A percentile compares a stretch with the other conserved stretches of the same genome.
phyloP scores from a whole-genome alignment of 2,329 filamentous ascomycete species.

The Fusarium sp. region DNA sequence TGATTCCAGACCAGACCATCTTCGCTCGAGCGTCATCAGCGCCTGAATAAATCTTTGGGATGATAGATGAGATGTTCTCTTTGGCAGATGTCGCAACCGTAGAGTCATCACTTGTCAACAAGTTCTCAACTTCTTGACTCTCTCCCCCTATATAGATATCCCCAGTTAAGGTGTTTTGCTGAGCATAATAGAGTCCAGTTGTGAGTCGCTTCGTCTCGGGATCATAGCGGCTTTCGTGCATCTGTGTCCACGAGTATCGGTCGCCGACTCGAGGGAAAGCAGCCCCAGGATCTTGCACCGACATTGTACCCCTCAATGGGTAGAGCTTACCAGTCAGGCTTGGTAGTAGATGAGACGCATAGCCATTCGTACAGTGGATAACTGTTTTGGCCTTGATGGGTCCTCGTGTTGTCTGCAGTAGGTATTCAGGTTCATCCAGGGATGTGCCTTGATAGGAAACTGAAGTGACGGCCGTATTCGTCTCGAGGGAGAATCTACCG shows the following conservation, averaged over 20 bases:
- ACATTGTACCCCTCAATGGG: constrained; percentile 59
- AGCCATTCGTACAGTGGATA: constrained; percentile 68
- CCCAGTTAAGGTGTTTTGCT: constrained; percentile 45
- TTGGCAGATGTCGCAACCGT: constrained; percentile 48
- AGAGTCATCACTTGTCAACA: constrained; percentile 59
- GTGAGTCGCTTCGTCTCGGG: constrained; percentile 57
- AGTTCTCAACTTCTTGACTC: constrained; percentile 50
- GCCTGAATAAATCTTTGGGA: constrained; percentile 49
- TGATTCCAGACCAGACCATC: constrained; percentile 59
- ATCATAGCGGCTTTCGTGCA: constrained; percentile 57
- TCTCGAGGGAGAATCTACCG: constrained; percentile 50
- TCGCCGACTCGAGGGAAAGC: constrained; percentile 42
- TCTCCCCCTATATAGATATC: constrained; percentile 66
- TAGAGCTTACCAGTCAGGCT: constrained; percentile 57
- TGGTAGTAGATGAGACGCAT: constrained; percentile 61
- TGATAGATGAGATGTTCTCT: constrained; percentile 50
- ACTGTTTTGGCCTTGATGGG: constrained; percentile 58
- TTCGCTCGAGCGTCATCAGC: constrained; percentile 30
- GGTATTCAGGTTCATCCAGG: constrained; percentile 48
- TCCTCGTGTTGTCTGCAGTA: constrained; percentile 59
- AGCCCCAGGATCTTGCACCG: constrained; percentile 55
- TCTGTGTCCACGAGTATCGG: constrained; percentile 58
- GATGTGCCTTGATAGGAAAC: constrained; percentile 30
- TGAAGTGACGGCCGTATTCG: constrained; percentile 47
- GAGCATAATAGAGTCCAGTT: constrained; percentile 35